Conservation (phyloP, 352 stramenopile genomes). For the Phytophthora constricta region DNA sequence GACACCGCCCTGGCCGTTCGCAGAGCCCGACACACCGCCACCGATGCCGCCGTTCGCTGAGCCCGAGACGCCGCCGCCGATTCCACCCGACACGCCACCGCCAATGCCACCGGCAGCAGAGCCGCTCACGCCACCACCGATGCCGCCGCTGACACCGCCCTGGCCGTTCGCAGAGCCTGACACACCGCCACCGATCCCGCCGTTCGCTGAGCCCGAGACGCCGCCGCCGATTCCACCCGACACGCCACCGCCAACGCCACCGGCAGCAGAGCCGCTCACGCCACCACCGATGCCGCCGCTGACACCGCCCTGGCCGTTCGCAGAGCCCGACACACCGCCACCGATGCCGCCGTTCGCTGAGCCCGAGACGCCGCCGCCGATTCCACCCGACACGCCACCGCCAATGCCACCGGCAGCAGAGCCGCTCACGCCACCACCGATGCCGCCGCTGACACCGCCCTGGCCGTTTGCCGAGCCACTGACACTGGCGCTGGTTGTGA, state of each 20-base stretch:
- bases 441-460: background rate
- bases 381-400: background rate
- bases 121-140: background rate
- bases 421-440: conserved; percentile 1
- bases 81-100: too few species aligned
- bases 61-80: too few species aligned
- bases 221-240: background rate
- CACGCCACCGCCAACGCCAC: background rate
- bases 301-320: background rate
- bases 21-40: too few species aligned
- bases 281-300: too few species aligned
- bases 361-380: background rate
- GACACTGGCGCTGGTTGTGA: background rate
- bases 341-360: background rate
- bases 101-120: background rate
- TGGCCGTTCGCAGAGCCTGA: too few species aligned
- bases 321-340: background rate
- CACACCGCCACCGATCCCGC: background rate
- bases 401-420: background rate
- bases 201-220: too few species aligned
- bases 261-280: background rate
- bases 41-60: too few species aligned
- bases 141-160: background rate
- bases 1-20: too few species aligned
- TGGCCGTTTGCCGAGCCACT: background rate